Evolutionary conservation across 768 basidiomycete species (phyloP).

Genomic region (Rhodosporidiobolus sp.): DNA sequence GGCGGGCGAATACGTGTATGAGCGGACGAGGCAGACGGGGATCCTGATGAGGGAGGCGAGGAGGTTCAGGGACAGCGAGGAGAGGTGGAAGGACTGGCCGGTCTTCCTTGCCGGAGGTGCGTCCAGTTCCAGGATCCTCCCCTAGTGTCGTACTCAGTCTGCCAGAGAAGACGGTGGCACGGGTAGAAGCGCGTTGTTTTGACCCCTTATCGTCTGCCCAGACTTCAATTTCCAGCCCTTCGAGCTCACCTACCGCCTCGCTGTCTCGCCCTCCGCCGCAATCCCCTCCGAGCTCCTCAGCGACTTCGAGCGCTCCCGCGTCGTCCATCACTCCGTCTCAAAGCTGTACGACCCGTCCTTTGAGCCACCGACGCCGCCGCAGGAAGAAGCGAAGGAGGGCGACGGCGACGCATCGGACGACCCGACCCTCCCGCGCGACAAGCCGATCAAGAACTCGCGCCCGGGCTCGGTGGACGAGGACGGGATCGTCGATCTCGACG

Average conservation of each 20-base stretch:
- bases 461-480: slow-evolving; percentile 66
- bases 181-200: too few relatives aligned
- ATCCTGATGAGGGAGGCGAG: slow-evolving; percentile 67
- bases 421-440: slow-evolving; percentile 54
- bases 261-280: not conserved
- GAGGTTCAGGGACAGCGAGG: slow-evolving; percentile 56
- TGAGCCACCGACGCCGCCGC: slow-evolving; percentile 15
- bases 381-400: slow-evolving; percentile 27
- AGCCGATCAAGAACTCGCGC: slow-evolving; percentile 71
- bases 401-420: slow-evolving; percentile 55
- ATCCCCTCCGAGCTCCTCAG: slow-evolving; percentile 54
- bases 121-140: slow-evolving; percentile 26
- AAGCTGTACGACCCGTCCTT: slow-evolving; percentile 32
- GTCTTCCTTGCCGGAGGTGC: slow-evolving; percentile 79
- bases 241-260: slow-evolving; percentile 75
- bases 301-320: slow-evolving; percentile 45
- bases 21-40: slow-evolving; percentile 65
- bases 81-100: slow-evolving; percentile 62
- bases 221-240: slow-evolving; percentile 88
- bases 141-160: not conserved
- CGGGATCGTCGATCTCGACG: slow-evolving; percentile 57
- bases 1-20: slow-evolving; percentile 85
- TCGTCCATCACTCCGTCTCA: slow-evolving; percentile 34
- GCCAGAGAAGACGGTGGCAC: too few relatives aligned
- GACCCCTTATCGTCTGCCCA: slow-evolving; percentile 44